These are phyloP conservation scores for Tulasnella sp. DNA, from an alignment of 768 basidiomycete species.

Conservation along the genomic window DNA sequence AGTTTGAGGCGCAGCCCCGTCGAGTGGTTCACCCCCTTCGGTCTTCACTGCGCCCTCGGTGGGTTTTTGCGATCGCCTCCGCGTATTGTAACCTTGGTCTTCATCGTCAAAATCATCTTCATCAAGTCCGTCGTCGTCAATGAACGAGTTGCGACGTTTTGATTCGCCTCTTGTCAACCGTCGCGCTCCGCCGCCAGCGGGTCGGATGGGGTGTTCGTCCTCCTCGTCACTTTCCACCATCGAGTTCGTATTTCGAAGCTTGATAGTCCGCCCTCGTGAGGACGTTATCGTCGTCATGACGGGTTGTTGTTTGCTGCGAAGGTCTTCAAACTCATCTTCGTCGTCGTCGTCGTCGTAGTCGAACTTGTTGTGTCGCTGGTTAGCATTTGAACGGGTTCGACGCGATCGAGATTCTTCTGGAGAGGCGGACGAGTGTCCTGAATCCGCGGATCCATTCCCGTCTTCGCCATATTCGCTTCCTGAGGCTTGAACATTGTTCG, in stretches of 20 bases:
- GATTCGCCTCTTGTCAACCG: slow-evolving; percentile 12
- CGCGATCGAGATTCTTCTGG: slow-evolving; percentile 18
- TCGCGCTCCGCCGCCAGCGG: slow-evolving; percentile 3
- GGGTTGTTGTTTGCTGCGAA: slow-evolving; percentile 10
- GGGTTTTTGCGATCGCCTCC: slow-evolving; percentile 14
- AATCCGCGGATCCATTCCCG: slow-evolving; percentile 13
- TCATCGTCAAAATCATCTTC: slow-evolving; percentile 43
- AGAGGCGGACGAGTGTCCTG: slow-evolving; percentile 17
- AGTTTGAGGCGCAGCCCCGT: background rate
- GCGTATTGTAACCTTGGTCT: slow-evolving; percentile 17
- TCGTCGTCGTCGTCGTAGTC: slow-evolving; percentile 27
- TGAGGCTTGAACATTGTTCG: background rate
- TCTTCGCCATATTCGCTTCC: slow-evolving; percentile 23
- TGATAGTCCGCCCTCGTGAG: slow-evolving; percentile 21
- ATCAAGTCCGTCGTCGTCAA: slow-evolving; percentile 37
- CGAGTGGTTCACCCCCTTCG: slow-evolving; percentile 1
- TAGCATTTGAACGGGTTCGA: slow-evolving; percentile 6
- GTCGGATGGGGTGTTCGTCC: slow-evolving; percentile 25
- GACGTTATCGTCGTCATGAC: slow-evolving; percentile 22
- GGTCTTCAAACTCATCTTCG: slow-evolving; percentile 18
- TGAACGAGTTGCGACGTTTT: slow-evolving; percentile 23
- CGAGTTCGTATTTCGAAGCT: slow-evolving; percentile 13
- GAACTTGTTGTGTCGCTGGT: slow-evolving; percentile 4
- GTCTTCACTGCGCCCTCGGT: slow-evolving; percentile 11
- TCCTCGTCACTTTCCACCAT: slow-evolving; percentile 27